A percentile compares a stretch with the other conserved stretches of the same genome.
Evolutionary conservation across 768 basidiomycete species (phyloP).

Genomic region (Hortiboletus campestris): DNA sequence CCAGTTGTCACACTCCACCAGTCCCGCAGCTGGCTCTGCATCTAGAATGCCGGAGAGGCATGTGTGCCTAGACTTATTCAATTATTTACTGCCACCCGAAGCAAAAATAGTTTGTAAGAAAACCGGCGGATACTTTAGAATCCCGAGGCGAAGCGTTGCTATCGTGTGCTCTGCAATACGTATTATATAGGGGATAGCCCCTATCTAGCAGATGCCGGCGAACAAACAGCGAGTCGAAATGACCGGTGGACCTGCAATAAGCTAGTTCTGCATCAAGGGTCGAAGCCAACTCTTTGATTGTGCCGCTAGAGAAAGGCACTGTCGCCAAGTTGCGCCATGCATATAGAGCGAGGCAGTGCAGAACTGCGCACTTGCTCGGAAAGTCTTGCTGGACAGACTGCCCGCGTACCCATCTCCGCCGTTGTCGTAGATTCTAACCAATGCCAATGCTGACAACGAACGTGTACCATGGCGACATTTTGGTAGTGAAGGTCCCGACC

Average conservation of each 20-base stretch:
- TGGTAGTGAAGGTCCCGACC: constrained; percentile 6
- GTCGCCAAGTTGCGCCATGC: background rate
- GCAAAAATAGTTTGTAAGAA: background rate
- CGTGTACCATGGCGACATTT: constrained; percentile 12
- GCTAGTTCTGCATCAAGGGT: constrained; percentile 12
- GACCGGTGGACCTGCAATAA: background rate
- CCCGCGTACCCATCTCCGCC: background rate
- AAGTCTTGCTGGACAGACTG: background rate
- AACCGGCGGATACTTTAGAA: background rate
- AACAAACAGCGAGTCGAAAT: constrained; percentile 6
- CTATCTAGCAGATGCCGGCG: constrained; percentile 3
- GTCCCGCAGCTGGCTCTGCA: no score
- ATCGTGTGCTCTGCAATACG: background rate
- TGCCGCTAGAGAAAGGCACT: background rate
- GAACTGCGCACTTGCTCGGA: background rate
- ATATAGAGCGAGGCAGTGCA: constrained; percentile 7
- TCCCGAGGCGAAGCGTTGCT: background rate
- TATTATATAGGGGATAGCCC: background rate
- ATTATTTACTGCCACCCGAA: no score
- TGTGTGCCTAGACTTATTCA: background rate
- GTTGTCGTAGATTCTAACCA: background rate
- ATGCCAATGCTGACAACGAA: background rate
- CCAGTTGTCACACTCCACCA: no score
- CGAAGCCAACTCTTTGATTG: background rate
- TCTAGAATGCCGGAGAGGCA: no score